These are phyloP conservation scores for Phytopythium chamaehyphon DNA, from an alignment of 352 stramenopile genomes.

Conservation along the genomic window DNA sequence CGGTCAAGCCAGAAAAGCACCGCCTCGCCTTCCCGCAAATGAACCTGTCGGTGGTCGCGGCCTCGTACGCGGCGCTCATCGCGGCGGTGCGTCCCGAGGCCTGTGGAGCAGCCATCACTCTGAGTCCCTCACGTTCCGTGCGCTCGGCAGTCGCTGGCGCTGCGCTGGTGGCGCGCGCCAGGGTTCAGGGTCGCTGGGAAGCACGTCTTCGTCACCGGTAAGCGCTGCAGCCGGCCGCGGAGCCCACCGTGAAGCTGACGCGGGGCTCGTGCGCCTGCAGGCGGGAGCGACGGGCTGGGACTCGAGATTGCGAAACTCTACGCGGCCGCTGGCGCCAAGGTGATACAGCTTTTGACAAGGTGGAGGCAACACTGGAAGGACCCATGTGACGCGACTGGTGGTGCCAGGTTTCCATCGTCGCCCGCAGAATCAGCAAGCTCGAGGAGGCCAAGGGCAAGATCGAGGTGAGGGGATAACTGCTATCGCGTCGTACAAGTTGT, in stretches of 20 bases:
- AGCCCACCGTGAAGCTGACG: no score
- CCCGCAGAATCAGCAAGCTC: slow-evolving; percentile 25
- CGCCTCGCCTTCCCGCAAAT: no score
- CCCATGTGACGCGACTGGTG: background rate
- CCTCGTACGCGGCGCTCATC: no score
- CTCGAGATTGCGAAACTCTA: slow-evolving; percentile 42
- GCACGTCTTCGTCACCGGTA: slow-evolving; percentile 40
- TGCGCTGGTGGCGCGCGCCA: slow-evolving; percentile 8
- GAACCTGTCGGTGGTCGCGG: no score
- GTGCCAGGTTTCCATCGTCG: slow-evolving; percentile 28
- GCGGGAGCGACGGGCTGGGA: slow-evolving; percentile 43
- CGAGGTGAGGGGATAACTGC: slow-evolving; percentile 6
- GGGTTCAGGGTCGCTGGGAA: slow-evolving; percentile 28
- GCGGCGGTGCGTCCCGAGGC: no score
- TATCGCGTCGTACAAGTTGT: background rate
- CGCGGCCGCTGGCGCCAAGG: slow-evolving; percentile 31
- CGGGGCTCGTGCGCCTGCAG: no score
- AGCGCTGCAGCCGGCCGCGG: background rate
- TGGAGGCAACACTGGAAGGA: no score
- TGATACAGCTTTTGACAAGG: slow-evolving; percentile 1
- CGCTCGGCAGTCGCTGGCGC: no score
- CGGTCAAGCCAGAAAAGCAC: no score
- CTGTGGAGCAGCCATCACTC: no score
- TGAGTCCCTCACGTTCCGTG: no score
- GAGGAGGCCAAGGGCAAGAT: slow-evolving; percentile 34